Evolutionary conservation across 495 filamentous ascomycete species (phyloP).

Genomic region (Pseudotulostoma volvatum): DNA sequence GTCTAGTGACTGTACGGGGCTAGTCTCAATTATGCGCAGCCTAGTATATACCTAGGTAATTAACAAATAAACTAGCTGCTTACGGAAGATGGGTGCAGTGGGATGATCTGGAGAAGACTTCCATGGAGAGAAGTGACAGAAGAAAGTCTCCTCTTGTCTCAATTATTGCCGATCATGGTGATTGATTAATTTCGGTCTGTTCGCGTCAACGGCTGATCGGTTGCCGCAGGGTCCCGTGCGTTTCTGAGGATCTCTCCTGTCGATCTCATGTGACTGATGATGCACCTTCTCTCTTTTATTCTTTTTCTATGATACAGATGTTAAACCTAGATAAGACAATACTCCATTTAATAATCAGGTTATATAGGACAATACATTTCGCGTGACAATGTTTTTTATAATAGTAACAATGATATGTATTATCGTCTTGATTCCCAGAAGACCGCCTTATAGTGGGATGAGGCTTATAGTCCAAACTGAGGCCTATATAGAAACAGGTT

Average conservation of each 20-base stretch:
- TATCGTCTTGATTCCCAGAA: no score
- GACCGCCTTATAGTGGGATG: no score
- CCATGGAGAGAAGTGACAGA: no score
- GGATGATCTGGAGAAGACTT: no score
- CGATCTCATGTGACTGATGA: constrained; percentile 4
- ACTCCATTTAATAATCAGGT: no score
- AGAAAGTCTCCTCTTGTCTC: constrained; percentile 1
- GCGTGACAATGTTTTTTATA: background rate
- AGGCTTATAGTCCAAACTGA: no score
- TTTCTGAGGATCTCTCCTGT: constrained; percentile 10
- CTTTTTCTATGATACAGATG: no score
- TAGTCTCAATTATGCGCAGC: background rate
- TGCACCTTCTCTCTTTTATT: background rate
- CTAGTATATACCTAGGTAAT: constrained; percentile 5
- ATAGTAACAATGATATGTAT: constrained; percentile 1
- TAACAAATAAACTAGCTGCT: no score
- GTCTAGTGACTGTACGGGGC: background rate
- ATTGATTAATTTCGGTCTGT: constrained; percentile 1
- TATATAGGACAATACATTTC: background rate
- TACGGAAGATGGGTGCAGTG: no score
- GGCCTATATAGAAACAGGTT: no score
- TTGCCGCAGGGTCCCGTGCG: constrained; percentile 14
- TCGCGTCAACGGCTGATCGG: constrained; percentile 21
- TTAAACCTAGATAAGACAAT: no score
- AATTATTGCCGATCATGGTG: constrained; percentile 2